These are phyloP conservation scores for Aspergillus pseudonomiae DNA, from an alignment of 2,329 filamentous ascomycete species.

Conservation along the genomic window DNA sequence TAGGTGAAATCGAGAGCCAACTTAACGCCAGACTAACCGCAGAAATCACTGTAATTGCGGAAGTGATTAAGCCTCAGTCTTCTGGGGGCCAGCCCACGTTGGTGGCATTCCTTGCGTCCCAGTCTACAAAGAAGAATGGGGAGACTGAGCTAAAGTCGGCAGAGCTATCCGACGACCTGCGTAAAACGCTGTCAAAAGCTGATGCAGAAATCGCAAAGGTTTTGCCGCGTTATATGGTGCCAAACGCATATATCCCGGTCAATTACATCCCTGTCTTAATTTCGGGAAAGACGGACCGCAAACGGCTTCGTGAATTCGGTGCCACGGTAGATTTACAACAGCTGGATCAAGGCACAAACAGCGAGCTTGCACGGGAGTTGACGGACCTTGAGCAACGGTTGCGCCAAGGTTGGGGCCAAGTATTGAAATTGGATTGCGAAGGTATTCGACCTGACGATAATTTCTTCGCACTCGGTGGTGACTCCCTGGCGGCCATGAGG, in stretches of 20 bases:
- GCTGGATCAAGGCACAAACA: conserved; percentile 26
- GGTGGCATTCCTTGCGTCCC: conserved; percentile 34
- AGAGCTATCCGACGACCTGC: conserved; percentile 23
- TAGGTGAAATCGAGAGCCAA: conserved; percentile 46
- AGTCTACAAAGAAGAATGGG: conserved; percentile 25
- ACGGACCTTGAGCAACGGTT: conserved; percentile 37
- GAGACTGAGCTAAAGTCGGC: conserved; percentile 19
- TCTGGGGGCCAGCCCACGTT: conserved; percentile 32
- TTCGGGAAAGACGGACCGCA: conserved; percentile 51
- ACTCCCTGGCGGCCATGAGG: conserved; percentile 40
- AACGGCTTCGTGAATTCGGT: conserved; percentile 40
- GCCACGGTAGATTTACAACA: conserved; percentile 36
- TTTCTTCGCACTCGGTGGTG: conserved; percentile 42
- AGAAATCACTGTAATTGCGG: conserved; percentile 47
- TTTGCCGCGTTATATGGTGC: conserved; percentile 38
- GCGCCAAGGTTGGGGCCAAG: conserved; percentile 38
- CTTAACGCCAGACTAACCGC: conserved; percentile 32
- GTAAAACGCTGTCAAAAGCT: conserved; percentile 20
- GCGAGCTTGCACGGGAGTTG: conserved; percentile 26
- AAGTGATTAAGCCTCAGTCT: conserved; percentile 48
- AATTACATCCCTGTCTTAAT: conserved; percentile 45
- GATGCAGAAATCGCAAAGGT: conserved; percentile 30
- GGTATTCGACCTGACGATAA: conserved; percentile 42
- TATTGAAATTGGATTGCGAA: conserved; percentile 32
- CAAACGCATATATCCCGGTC: conserved; percentile 49